phyloP scores from a whole-genome alignment of 2,329 filamentous ascomycete species.

The Fusarium aywerte region DNA sequence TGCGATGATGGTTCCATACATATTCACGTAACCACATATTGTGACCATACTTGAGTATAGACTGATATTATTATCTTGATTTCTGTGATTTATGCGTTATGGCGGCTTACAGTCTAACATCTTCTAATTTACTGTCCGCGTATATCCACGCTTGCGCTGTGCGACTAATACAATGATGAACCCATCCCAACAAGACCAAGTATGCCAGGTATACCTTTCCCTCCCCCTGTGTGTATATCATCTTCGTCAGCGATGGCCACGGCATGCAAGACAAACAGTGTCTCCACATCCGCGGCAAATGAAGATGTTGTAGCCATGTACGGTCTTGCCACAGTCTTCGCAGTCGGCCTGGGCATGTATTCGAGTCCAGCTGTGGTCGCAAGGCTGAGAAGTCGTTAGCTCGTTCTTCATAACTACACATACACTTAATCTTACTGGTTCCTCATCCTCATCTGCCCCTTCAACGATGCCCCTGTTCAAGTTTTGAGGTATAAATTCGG shows the following conservation, averaged over 20 bases:
- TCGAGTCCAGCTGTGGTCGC: not conserved
- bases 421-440: not conserved
- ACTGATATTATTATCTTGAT: too few relatives aligned
- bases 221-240: not conserved
- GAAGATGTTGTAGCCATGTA: not conserved
- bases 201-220: not conserved
- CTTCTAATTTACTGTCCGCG: not conserved
- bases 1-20: too few relatives aligned
- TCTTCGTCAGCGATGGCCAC: not conserved
- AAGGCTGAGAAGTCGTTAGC: not conserved
- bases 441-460: not conserved
- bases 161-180: not conserved
- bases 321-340: not conserved
- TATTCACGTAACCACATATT: too few relatives aligned
- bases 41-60: too few relatives aligned
- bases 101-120: too few relatives aligned
- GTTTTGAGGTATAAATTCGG: too few relatives aligned
- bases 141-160: not conserved
- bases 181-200: not conserved
- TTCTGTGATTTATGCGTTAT: too few relatives aligned
- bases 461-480: too few relatives aligned
- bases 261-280: not conserved
- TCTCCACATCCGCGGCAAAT: not conserved
- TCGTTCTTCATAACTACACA: not conserved
- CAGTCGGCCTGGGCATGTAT: not conserved